Base-by-base conservation (phyloP, 306 rosid species). In the Amphicarpaea edgeworthii region DNA sequence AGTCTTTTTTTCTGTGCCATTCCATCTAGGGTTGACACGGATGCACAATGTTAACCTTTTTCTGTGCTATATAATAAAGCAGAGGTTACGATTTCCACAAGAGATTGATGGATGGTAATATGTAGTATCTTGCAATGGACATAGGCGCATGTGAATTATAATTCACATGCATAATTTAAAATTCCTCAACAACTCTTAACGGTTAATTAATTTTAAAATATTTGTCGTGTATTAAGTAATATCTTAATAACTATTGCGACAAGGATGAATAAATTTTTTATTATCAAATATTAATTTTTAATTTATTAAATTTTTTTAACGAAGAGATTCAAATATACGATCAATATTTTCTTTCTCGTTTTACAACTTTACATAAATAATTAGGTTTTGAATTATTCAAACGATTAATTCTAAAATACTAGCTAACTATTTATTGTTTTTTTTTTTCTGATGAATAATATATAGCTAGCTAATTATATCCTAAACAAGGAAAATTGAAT, bases 51-150 rank as follows among this genome's bases (percentile, higher is more conserved):
- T 54, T 70, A 59, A 72, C 47, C 17, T 26, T 71, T 24, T 43
- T 43, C 43, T 73, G 71, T 51, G 24, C 74, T 65, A 73, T 61
- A 43, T 67, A 37, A 73, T 53, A 84, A 81, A 77, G 85, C 14
- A 58, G 49, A 72, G 70, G 84, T 78, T 82, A 70, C 77, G 81
- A 51, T 81, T 78, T 54, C 79, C 69, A 8, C 49, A 41, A 77
- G 71, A 11, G 76, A 66, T 14, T 20, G 75, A 76, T 65, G n/a
- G 65, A 64, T 62, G 32, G 64, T 70, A 75, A 24, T 28, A 65
- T 62, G 82, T n/a, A n/a, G 30, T 53, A 64, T 54, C 51, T 28
- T 15, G 9, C 30, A 24, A 42, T 20, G 24, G 63, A 62, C 71
- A 59, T n/a, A 7, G 16, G 46, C 68, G 40, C 53, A 74, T 51